These are phyloP conservation scores for Catharanthus roseus DNA, from an alignment of 257 asterid species.

Conservation along the genomic window DNA sequence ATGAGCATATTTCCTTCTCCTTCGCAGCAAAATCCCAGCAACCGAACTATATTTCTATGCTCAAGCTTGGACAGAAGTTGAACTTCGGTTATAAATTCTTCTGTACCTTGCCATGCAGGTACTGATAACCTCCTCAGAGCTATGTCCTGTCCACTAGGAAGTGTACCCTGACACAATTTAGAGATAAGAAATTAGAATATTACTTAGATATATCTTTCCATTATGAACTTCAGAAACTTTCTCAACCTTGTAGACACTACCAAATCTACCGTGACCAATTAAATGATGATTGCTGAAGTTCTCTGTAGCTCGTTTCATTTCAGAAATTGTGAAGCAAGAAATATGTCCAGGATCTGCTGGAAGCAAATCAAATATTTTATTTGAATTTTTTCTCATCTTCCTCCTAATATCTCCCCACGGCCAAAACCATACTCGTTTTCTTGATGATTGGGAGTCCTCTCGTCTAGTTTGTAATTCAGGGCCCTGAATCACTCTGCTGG, in stretches of 20 bases:
- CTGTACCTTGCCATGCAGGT: neutral
- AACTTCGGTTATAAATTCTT: too few relatives aligned
- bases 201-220: neutral
- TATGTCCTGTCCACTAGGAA: slow-evolving; percentile 16
- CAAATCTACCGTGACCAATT: slow-evolving; percentile 28
- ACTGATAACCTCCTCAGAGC: slow-evolving; percentile 27
- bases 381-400: neutral
- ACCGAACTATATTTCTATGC: neutral
- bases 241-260: slow-evolving; percentile 33
- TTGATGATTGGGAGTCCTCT: neutral
- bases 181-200: neutral
- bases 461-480: neutral
- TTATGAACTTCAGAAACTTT: neutral
- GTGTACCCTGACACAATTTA: slow-evolving; percentile 15
- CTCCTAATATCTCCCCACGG: neutral
- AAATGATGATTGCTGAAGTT: neutral
- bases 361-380: too few relatives aligned
- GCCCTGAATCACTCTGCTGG: neutral
- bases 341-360: neutral
- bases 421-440: neutral
- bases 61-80: neutral
- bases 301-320: neutral
- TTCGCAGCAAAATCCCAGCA: neutral
- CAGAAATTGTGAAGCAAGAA: neutral
- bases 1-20: neutral